Evolutionary conservation across 2,329 filamentous ascomycete species (phyloP).

Genomic region (Ophiocordyceps sinensis): DNA sequence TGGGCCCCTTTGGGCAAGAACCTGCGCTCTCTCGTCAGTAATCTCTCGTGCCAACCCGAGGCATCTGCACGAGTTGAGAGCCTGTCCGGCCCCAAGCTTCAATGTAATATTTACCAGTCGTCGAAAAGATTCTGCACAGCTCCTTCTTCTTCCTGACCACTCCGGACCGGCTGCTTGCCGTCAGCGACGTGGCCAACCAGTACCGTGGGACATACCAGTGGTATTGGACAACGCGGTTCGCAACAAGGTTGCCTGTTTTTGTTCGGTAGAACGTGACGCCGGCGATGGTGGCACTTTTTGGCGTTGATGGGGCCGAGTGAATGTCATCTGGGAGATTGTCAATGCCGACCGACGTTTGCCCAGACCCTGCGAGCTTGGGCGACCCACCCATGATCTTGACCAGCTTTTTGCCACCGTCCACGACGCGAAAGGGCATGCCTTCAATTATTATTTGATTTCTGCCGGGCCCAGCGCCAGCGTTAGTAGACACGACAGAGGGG

Average conservation of each 20-base stretch:
- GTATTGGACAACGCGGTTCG: slow-evolving; percentile 58
- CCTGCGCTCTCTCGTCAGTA: slow-evolving; percentile 46
- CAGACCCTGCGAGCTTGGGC: neutral
- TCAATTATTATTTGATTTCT: slow-evolving; percentile 53
- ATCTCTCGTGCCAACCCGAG: slow-evolving; percentile 22
- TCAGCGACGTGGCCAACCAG: slow-evolving; percentile 20
- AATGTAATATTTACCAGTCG: slow-evolving; percentile 48
- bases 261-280: slow-evolving; percentile 75
- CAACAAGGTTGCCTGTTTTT: slow-evolving; percentile 76
- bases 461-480: slow-evolving; percentile 13
- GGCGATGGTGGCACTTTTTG: slow-evolving; percentile 57
- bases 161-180: slow-evolving; percentile 29
- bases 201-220: slow-evolving; percentile 48
- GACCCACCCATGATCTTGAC: slow-evolving; percentile 52
- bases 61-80: slow-evolving; percentile 4
- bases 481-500: slow-evolving; percentile 7
- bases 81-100: slow-evolving; percentile 12
- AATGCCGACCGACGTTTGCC: too few species aligned
- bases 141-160: slow-evolving; percentile 54
- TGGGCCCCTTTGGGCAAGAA: slow-evolving; percentile 67
- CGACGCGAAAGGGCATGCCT: slow-evolving; percentile 59
- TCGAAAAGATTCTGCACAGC: slow-evolving; percentile 58
- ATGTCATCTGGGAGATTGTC: slow-evolving; percentile 31
- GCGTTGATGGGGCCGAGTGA: slow-evolving; percentile 51
- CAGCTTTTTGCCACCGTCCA: slow-evolving; percentile 70